Percentiles rank a stretch among this genome's conserved stretches.
phyloP scores from a whole-genome alignment of 2,329 filamentous ascomycete species.

The Aureobasidium sp. region DNA sequence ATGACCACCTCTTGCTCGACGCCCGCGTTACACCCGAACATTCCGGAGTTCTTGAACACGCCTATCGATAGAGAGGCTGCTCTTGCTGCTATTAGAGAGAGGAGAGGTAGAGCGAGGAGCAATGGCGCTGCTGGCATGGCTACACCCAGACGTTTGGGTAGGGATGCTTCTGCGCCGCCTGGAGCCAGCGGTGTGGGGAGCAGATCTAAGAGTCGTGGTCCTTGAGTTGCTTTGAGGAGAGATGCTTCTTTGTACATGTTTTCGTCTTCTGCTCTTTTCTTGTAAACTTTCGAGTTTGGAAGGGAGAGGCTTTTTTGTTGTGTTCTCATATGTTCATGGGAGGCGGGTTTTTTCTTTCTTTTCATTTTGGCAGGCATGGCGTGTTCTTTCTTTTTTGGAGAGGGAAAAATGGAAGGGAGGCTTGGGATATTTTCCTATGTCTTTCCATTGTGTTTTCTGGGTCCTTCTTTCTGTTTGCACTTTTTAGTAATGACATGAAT shows the following conservation, averaged over 20 bases:
- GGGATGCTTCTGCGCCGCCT: constrained; percentile 6
- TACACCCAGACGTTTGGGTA: background rate
- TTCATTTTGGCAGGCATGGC: background rate
- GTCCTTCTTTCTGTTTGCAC: background rate
- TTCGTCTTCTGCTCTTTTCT: background rate
- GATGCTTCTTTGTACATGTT: background rate
- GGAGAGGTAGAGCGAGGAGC: constrained; percentile 61
- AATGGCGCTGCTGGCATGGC: background rate
- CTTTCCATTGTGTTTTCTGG: background rate
- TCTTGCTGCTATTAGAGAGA: constrained; percentile 63
- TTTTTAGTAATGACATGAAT: background rate
- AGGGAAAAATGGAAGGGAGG: background rate
- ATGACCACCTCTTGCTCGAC: constrained; percentile 21
- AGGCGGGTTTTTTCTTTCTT: no score
- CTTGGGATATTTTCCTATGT: background rate
- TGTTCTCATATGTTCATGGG: background rate
- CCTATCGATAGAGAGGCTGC: constrained; percentile 57
- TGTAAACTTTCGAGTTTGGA: background rate
- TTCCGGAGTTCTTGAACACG: constrained; percentile 26
- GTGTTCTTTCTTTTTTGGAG: background rate
- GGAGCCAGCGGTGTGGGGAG: background rate
- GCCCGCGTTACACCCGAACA: background rate
- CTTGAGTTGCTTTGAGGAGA: background rate
- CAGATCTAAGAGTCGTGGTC: constrained; percentile 3
- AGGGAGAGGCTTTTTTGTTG: background rate